Base-by-base conservation (phyloP, 257 asterid species). In the Penstemon davidsonii region DNA sequence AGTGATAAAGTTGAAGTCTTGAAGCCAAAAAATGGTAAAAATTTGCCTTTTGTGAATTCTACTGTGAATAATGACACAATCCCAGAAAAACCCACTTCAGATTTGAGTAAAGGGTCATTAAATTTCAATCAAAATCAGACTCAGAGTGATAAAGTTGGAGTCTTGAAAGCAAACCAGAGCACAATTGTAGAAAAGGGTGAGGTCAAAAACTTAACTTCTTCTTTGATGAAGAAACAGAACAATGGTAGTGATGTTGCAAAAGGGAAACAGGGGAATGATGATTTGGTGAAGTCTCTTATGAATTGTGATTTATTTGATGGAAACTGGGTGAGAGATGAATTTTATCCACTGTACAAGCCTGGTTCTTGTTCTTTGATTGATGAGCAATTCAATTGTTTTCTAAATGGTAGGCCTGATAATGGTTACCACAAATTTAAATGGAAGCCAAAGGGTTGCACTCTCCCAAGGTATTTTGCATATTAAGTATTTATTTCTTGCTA, bases 341-440 rank as follows among this genome's bases (percentile, higher is more conserved):
- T 96, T 8, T 93, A 93, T 41, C 97, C 95, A 7, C 65, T 93
- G 68, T 93, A 93, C 76, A 74, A 84, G 55, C 96, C 97, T 8
- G 93, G 89, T 82, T 93, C 99, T 64, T 93, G 99, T 75, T 81
- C 96, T 51, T 72, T 93, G 69, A 85, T 93, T n/a, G 99, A 93
- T 74, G 96, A 93, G 55, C 99, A 93, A 71, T 90, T 90, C 75
- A 83, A 85, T 66, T 93, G 99, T 72, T 79, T 87, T 65, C 50
- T 71, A 33, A 93, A 93, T 60, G 96, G 96, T 15, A 85, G 99
- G 68, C 92, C 87, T 68, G 99, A 93, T 71, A 62, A 37, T 65
- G 85, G 77, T 67, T 88, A 87, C 70, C 70, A 75, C 49, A 79
- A 84, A 53, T 76, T 81, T 33, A 88, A 78, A 73, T 93, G 99